phyloP scores from a whole-genome alignment of 352 stramenopile species.

The Phytophthora crassamura region DNA sequence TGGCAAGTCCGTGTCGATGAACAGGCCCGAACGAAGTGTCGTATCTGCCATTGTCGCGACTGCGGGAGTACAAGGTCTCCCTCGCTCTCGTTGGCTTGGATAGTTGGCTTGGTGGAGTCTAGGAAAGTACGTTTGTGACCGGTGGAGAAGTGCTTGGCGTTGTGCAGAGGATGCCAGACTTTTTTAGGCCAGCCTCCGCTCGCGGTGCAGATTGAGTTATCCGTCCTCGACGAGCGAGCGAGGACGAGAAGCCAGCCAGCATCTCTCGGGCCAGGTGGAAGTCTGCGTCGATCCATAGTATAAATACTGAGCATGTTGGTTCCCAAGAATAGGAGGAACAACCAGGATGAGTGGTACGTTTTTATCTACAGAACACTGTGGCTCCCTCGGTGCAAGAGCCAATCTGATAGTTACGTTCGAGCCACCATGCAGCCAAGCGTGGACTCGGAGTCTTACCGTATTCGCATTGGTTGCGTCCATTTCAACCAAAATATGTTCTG shows the following conservation, averaged over 20 bases:
- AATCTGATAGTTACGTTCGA: no score
- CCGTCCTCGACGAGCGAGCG: slow-evolving; percentile 6
- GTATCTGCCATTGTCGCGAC: slow-evolving; percentile 56
- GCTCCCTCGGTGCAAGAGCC: neutral
- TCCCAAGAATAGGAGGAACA: slow-evolving; percentile 25
- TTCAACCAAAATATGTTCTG: no score
- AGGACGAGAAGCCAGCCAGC: slow-evolving; percentile 17
- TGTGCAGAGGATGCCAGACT: slow-evolving; percentile 1
- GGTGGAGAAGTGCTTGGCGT: slow-evolving; percentile 10
- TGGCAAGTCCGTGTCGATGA: slow-evolving; percentile 60
- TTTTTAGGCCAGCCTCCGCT: slow-evolving; percentile 7
- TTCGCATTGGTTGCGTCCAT: no score
- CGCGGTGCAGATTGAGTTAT: slow-evolving; percentile 9
- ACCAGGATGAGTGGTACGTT: slow-evolving; percentile 8
- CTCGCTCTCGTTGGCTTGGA: neutral
- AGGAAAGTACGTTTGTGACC: slow-evolving; percentile 33
- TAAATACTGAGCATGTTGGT: slow-evolving; percentile 7
- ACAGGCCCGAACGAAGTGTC: slow-evolving; percentile 52
- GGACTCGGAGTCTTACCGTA: no score
- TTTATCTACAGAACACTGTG: slow-evolving; percentile 13
- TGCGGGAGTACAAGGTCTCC: slow-evolving; percentile 2
- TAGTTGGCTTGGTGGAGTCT: slow-evolving; percentile 25
- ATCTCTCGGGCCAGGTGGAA: slow-evolving; percentile 11
- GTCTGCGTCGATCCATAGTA: slow-evolving; percentile 5
- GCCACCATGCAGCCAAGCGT: no score